Conservation (phyloP, 805 yeast genomes). For the Candida cerambycidarum region DNA sequence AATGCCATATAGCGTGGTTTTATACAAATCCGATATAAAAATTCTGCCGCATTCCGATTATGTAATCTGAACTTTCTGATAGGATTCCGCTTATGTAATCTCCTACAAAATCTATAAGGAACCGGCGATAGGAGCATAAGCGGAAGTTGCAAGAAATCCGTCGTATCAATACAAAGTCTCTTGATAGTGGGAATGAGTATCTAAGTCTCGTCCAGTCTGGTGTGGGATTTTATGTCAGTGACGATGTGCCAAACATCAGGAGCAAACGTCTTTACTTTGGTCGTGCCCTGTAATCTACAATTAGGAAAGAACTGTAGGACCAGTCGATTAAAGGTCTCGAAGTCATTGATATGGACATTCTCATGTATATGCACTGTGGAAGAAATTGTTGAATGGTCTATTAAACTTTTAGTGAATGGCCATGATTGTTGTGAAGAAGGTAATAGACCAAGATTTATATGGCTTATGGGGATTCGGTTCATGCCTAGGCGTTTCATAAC, state of each 20-base stretch:
- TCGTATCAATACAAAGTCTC: no score
- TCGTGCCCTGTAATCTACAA: constrained; percentile 12
- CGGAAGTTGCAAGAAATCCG: no score
- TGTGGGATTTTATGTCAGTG: constrained; percentile 21
- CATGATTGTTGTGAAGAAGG: constrained; percentile 70
- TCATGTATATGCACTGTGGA: constrained; percentile 69
- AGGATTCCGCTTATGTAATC: neutral
- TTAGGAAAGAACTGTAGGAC: constrained; percentile 11
- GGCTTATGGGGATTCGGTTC: constrained; percentile 36
- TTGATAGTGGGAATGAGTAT: no score
- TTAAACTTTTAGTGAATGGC: constrained; percentile 38
- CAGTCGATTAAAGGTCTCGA: constrained; percentile 30
- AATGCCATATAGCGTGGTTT: neutral
- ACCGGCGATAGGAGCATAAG: no score
- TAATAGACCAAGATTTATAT: constrained; percentile 75
- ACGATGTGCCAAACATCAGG: constrained; percentile 85
- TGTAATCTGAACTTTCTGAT: neutral
- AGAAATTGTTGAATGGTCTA: constrained; percentile 6
- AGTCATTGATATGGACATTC: constrained; percentile 51
- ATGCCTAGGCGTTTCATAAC: constrained; percentile 42
- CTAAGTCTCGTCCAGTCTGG: no score
- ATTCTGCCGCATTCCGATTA: neutral
- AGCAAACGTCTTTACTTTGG: constrained; percentile 75
- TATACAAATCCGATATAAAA: neutral
- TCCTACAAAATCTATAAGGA: neutral